Percentiles rank a stretch among this genome's conserved stretches.
phyloP scores from a whole-genome alignment of 495 filamentous ascomycete genomes.

The Pyrenopolyporus hunteri region DNA sequence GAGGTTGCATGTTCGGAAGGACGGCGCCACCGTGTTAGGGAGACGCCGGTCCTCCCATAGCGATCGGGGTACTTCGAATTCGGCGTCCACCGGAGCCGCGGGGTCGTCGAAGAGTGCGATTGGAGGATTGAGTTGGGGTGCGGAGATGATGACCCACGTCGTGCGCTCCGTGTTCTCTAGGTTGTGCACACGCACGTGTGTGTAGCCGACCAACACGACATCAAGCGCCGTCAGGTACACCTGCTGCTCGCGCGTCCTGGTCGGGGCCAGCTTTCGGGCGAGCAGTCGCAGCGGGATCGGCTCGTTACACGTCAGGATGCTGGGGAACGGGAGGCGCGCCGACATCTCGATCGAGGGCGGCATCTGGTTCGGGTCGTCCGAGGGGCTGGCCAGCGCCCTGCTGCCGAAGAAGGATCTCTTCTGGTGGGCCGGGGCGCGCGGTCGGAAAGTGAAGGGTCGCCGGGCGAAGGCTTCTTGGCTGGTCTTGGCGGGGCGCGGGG shows the following conservation, averaged over 20 bases:
- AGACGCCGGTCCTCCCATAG: conserved; percentile 74
- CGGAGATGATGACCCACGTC: conserved; percentile 72
- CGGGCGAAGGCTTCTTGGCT: conserved; percentile 84
- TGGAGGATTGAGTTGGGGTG: conserved; percentile 61
- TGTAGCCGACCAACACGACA: conserved; percentile 79
- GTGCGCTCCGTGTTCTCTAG: conserved; percentile 66
- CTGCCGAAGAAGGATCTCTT: conserved; percentile 56
- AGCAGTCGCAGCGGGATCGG: conserved; percentile 82
- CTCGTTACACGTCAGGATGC: conserved; percentile 87
- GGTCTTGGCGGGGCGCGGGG: conserved; percentile 69
- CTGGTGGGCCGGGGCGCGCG: conserved; percentile 40
- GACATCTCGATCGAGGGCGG: conserved; percentile 67
- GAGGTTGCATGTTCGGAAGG: conserved; percentile 90
- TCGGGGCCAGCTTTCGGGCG: conserved; percentile 72
- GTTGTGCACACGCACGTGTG: conserved; percentile 76
- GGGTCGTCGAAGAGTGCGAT: conserved; percentile 63
- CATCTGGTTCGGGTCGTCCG: conserved; percentile 10
- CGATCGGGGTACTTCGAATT: conserved; percentile 66
- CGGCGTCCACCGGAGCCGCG: conserved; percentile 65
- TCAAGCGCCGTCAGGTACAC: conserved; percentile 80
- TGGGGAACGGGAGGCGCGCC: conserved; percentile 82
- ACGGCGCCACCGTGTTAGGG: conserved; percentile 83
- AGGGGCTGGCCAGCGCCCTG: conserved; percentile 18
- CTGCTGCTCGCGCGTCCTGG: conserved; percentile 54
- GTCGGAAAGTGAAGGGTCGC: conserved; percentile 75